Conservation (phyloP, 495 filamentous ascomycete genomes). For the Penicillium malachiteum region DNA sequence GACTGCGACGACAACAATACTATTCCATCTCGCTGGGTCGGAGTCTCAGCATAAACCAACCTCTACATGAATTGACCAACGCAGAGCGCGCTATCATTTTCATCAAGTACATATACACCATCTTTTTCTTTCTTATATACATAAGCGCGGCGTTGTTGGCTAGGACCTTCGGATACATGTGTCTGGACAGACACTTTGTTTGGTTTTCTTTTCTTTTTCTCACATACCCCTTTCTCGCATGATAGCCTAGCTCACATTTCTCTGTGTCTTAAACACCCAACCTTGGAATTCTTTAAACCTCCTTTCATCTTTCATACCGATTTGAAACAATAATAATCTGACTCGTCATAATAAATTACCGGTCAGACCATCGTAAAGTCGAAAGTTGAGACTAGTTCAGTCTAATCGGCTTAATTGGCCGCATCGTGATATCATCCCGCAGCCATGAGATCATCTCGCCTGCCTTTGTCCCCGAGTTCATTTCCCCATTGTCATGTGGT, state of each 20-base stretch:
- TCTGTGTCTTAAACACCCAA: background rate
- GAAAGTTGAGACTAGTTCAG: background rate
- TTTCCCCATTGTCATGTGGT: background rate
- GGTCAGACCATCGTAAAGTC: slow-evolving; percentile 10
- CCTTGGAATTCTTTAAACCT: background rate
- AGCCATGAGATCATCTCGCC: slow-evolving; percentile 22
- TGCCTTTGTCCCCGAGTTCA: slow-evolving; percentile 9
- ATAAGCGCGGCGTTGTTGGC: slow-evolving; percentile 28
- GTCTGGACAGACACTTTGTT: slow-evolving; percentile 16
- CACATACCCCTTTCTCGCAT: slow-evolving; percentile 16
- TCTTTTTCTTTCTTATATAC: slow-evolving; percentile 13
- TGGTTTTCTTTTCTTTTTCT: slow-evolving; percentile 12
- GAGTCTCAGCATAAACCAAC: slow-evolving; percentile 31
- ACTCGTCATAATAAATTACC: slow-evolving; percentile 1
- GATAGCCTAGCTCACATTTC: slow-evolving; percentile 1
- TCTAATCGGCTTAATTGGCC: slow-evolving; percentile 4
- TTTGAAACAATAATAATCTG: background rate
- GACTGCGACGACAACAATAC: slow-evolving; percentile 35
- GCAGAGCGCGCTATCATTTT: slow-evolving; percentile 16
- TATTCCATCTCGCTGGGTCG: slow-evolving; percentile 44
- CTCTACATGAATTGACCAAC: slow-evolving; percentile 5
- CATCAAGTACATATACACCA: slow-evolving; percentile 16
- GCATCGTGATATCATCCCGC: slow-evolving; percentile 22
- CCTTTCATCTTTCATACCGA: background rate
- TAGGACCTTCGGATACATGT: slow-evolving; percentile 12